phyloP scores from a whole-genome alignment of 805 yeast genomes.

The Yarrowia sp. region DNA sequence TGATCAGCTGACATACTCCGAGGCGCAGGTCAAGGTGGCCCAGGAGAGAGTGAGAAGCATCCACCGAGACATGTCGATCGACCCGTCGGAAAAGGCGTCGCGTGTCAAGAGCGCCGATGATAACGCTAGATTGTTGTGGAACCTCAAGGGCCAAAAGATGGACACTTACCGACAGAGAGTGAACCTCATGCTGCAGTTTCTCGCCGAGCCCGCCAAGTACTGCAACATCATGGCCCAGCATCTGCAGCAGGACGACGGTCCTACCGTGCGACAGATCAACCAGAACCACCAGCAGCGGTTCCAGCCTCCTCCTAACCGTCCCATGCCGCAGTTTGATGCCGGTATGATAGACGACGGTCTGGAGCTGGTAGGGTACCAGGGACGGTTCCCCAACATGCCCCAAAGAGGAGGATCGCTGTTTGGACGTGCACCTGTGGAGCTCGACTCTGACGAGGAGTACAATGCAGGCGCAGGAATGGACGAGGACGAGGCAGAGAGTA shows the following conservation, averaged over 20 bases:
- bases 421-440: not conserved
- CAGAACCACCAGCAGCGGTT: not conserved
- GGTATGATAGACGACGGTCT: not conserved
- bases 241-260: not conserved
- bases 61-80: not conserved
- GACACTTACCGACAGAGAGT: not conserved
- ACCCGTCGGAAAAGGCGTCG: too few species aligned
- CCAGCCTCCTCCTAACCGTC: not conserved
- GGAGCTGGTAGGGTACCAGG: not conserved
- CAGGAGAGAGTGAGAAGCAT: not conserved
- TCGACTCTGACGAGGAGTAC: not conserved
- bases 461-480: slow-evolving; percentile 15
- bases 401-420: not conserved
- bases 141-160: not conserved
- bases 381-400: not conserved
- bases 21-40: not conserved
- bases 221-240: not conserved
- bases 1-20: not conserved
- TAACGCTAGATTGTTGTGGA: not conserved
- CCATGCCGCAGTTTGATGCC: not conserved
- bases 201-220: not conserved
- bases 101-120: not conserved
- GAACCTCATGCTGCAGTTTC: not conserved
- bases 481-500: slow-evolving; percentile 11
- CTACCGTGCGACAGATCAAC: not conserved